Percentiles rank a stretch among this genome's conserved stretches.
phyloP scores from a whole-genome alignment of 768 basidiomycete species.

The Amanita inopinata region DNA sequence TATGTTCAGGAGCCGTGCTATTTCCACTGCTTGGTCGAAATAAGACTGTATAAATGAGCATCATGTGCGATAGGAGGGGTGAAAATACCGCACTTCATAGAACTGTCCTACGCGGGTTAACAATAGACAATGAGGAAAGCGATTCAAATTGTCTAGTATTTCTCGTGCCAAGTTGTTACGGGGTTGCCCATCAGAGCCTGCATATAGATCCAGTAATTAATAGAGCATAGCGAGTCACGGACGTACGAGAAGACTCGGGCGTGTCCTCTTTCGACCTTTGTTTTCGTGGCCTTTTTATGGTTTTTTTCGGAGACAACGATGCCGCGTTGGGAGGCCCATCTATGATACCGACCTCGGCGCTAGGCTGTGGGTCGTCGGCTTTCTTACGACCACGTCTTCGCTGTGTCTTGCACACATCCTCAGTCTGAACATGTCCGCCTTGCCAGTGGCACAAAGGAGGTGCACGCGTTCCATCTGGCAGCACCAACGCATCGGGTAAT shows the following conservation, averaged over 20 bases:
- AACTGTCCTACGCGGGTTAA: constrained; percentile 92
- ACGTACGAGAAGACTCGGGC: not conserved
- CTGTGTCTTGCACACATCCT: no score
- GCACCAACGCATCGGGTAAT: constrained; percentile 39
- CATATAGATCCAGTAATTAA: no score
- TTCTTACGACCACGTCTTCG: no score
- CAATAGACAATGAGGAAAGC: constrained; percentile 82
- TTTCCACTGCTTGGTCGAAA: constrained; percentile 80
- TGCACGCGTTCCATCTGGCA: constrained; percentile 34
- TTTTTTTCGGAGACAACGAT: no score
- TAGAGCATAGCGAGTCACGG: no score
- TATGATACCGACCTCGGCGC: no score
- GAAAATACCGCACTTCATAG: constrained; percentile 61
- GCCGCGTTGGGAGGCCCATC: no score
- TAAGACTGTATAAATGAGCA: constrained; percentile 56
- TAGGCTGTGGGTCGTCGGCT: no score
- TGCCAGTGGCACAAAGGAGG: constrained; percentile 33
- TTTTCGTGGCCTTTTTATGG: no score
- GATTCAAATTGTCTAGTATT: constrained; percentile 59
- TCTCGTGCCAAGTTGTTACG: constrained; percentile 43
- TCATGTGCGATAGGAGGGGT: constrained; percentile 2
- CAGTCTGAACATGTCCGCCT: no score
- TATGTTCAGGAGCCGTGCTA: constrained; percentile 70
- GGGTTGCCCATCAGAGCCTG: constrained; percentile 9
- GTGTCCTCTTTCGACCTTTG: no score